Base-by-base conservation (phyloP, 306 rosid genomes). In the Amphicarpaea edgeworthii region DNA sequence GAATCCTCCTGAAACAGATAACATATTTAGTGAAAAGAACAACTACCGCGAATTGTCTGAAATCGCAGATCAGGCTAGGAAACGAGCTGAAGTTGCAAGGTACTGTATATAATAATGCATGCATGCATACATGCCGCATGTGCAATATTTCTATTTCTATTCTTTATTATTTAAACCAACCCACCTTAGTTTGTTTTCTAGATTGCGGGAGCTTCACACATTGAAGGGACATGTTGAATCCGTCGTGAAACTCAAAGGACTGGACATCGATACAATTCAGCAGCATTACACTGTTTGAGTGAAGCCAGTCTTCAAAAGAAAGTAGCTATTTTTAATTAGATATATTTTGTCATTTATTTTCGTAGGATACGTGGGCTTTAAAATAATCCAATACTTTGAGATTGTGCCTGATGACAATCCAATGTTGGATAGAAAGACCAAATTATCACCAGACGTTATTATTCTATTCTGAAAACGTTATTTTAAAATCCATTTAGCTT, bases 141-240 rank as follows among this genome's bases (percentile, higher is more conserved):
- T n/a, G n/a, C n/a, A n/a, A n/a, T n/a, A n/a, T n/a, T n/a, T n/a
- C n/a, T n/a, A n/a, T n/a, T n/a, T n/a, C n/a, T n/a, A n/a, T n/a
- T n/a, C n/a, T n/a, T n/a, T n/a, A n/a, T n/a, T n/a, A n/a, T n/a
- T n/a, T n/a, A n/a, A n/a, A n/a, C n/a, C n/a, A n/a, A n/a, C n/a
- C n/a, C n/a, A n/a, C n/a, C n/a, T n/a, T n/a, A n/a, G n/a, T n/a
- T n/a, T 61, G 19, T 21, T 50, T 65, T 68, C 24, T 70, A 90
- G 96, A 87, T 77, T 90, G 84, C 87, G 97, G 77, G 97, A 91
- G 86, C 95, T 89, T 75, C 88, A 91, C 65, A 89, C 97, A 9
- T 86, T 91, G 15, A 91, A 91, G 67, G 97, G 97, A 11, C 97
- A 91, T 28, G 90, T 91, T 0, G 97, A 91, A 24, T 91, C 97